phyloP scores from a whole-genome alignment of 805 yeast species.

The Jamesozyma rosinii region DNA sequence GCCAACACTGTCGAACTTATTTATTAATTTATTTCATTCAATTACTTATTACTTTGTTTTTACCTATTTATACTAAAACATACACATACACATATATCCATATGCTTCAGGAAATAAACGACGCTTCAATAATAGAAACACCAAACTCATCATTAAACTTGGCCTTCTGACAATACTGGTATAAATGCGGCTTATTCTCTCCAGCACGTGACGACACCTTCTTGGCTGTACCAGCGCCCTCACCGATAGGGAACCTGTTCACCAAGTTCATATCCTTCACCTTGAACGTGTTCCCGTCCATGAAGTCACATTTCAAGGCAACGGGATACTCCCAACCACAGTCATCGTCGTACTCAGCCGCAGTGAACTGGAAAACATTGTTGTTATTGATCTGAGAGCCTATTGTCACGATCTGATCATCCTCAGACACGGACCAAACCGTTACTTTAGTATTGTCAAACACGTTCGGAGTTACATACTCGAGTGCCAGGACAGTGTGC shows the following conservation, averaged over 20 bases:
- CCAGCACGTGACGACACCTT: conserved; percentile 71
- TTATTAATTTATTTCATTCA: no score
- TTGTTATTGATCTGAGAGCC: conserved; percentile 47
- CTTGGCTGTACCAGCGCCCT: conserved; percentile 73
- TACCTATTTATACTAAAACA: no score
- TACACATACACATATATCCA: not conserved
- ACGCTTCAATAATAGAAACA: conserved; percentile 63
- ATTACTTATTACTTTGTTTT: no score
- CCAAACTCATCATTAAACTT: conserved; percentile 51
- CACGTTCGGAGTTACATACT: conserved; percentile 71
- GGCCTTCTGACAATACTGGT: conserved; percentile 64
- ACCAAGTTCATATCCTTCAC: conserved; percentile 49
- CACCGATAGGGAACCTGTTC: conserved; percentile 84
- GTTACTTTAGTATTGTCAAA: conserved; percentile 41
- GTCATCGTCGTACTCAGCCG: conserved; percentile 42
- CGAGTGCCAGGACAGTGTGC: conserved; percentile 68
- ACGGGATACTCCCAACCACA: conserved; percentile 77
- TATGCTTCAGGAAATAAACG: conserved; percentile 49
- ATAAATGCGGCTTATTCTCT: conserved; percentile 76
- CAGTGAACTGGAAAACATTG: conserved; percentile 30
- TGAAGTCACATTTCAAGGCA: conserved; percentile 28
- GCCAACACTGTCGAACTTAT: no score
- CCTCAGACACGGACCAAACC: conserved; percentile 36
- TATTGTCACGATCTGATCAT: conserved; percentile 42
- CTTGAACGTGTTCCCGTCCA: conserved; percentile 22